A percentile compares a stretch with the other conserved stretches of the same genome.
These are phyloP conservation scores for Rhodotorula paludigena DNA, from an alignment of 768 basidiomycete genomes.

Conservation along the genomic window DNA sequence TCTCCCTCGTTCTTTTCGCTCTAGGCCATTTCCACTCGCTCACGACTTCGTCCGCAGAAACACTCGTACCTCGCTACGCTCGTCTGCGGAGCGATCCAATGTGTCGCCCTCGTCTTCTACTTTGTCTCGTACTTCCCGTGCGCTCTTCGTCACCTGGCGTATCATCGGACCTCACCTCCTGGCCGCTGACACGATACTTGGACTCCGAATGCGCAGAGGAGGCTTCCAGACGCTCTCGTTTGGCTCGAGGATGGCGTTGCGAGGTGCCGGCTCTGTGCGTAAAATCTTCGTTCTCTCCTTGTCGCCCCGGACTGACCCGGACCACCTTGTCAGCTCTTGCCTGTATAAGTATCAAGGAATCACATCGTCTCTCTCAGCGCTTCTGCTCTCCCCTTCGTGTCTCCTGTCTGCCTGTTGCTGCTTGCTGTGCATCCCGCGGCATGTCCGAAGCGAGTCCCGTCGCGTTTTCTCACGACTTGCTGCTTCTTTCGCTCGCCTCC, in stretches of 20 bases:
- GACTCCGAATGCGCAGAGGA: slow-evolving; percentile 6
- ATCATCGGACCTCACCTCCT: too few species aligned
- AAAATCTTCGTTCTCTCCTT: too few species aligned
- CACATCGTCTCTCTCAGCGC: too few species aligned
- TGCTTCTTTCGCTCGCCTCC: too few species aligned
- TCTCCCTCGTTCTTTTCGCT: neutral
- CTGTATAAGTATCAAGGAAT: too few species aligned
- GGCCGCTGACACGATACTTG: neutral
- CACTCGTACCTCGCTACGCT: slow-evolving; percentile 83
- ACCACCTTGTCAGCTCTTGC: too few species aligned
- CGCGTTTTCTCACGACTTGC: too few species aligned
- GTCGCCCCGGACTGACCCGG: too few species aligned
- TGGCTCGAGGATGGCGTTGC: slow-evolving; percentile 31
- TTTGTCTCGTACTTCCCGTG: slow-evolving; percentile 94
- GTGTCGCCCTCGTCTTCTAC: slow-evolving; percentile 79
- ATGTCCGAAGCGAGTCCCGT: too few species aligned
- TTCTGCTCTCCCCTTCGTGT: too few species aligned
- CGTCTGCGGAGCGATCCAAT: slow-evolving; percentile 72
- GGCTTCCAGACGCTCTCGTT: slow-evolving; percentile 34
- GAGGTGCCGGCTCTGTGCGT: slow-evolving; percentile 33
- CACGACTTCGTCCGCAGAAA: slow-evolving; percentile 51
- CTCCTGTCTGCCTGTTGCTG: too few species aligned
- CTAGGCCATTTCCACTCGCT: neutral
- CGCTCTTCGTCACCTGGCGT: slow-evolving; percentile 47
- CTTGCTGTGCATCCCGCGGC: too few species aligned